phyloP scores from a whole-genome alignment of 768 basidiomycete genomes.

The Coprinellus aureogranulatus region DNA sequence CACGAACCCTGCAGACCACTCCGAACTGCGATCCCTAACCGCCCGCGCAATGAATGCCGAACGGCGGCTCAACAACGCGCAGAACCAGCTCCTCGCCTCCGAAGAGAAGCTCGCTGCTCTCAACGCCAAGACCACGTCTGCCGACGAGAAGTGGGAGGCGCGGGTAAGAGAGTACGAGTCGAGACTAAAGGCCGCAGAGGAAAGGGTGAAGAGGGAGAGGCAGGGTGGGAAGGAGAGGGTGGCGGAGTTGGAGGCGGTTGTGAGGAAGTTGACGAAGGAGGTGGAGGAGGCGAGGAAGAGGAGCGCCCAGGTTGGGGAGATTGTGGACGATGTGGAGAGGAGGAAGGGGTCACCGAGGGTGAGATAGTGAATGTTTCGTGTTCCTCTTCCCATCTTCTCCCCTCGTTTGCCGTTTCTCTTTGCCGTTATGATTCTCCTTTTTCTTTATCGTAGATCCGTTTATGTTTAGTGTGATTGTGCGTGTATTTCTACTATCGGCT shows the following conservation, averaged over 20 bases:
- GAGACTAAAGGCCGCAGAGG: conserved; percentile 77
- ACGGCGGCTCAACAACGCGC: conserved; percentile 78
- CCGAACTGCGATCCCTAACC: conserved; percentile 67
- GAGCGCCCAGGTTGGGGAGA: conserved; percentile 54
- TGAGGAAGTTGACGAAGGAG: conserved; percentile 58
- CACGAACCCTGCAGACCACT: conserved; percentile 56
- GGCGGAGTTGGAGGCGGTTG: conserved; percentile 63
- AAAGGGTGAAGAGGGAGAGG: conserved; percentile 88
- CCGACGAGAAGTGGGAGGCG: conserved; percentile 91
- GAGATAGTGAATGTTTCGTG: not conserved
- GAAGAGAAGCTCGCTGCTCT: conserved; percentile 81
- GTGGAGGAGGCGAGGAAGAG: conserved; percentile 78
- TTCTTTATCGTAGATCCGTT: no score
- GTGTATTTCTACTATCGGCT: no score
- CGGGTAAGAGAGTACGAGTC: conserved; percentile 92
- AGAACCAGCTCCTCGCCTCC: conserved; percentile 77
- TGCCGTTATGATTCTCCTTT: not conserved
- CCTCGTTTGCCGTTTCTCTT: not conserved
- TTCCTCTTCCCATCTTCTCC: not conserved
- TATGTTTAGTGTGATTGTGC: no score
- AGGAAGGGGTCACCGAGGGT: not conserved
- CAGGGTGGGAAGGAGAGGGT: conserved; percentile 91
- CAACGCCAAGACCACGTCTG: conserved; percentile 66
- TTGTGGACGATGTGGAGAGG: not conserved
- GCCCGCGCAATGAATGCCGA: conserved; percentile 83